Conservation (phyloP, 2,329 filamentous ascomycete species). For the Mycosphaerelloides madeirae region DNA sequence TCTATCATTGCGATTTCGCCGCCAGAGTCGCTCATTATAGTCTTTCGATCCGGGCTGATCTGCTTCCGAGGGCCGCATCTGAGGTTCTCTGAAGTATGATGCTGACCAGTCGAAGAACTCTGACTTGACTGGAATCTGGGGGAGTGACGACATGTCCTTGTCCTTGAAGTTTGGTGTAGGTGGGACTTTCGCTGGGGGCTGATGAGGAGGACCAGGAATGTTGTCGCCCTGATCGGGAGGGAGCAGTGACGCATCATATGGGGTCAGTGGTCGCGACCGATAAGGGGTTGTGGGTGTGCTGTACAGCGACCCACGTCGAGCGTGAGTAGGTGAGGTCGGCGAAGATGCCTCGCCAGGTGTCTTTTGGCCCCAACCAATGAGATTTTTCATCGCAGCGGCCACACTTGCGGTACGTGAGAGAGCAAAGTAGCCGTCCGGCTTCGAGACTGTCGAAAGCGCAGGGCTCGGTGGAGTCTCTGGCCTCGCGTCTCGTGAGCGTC, state of each 20-base stretch:
- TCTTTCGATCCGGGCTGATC: constrained; percentile 95
- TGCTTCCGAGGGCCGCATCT: constrained; percentile 94
- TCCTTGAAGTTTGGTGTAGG: constrained; percentile 70
- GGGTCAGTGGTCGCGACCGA: constrained; percentile 42
- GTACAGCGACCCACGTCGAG: constrained; percentile 22
- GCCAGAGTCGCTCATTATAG: constrained; percentile 93
- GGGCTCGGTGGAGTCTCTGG: constrained; percentile 37
- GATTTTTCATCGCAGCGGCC: constrained; percentile 59
- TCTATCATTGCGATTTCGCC: constrained; percentile 83
- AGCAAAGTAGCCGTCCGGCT: constrained; percentile 58
- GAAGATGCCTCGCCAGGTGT: constrained; percentile 21
- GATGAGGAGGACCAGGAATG: constrained; percentile 43
- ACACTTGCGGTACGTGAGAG: constrained; percentile 61
- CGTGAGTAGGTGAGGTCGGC: constrained; percentile 24
- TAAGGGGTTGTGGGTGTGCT: constrained; percentile 20
- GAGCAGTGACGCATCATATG: constrained; percentile 34
- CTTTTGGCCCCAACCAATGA: constrained; percentile 43
- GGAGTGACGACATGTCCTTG: constrained; percentile 55
- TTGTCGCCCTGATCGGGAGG: constrained; percentile 71
- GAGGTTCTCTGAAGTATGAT: constrained; percentile 93
- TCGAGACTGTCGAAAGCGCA: constrained; percentile 43
- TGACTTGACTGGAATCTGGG: constrained; percentile 71
- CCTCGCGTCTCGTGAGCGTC: constrained; percentile 48
- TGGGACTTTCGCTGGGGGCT: constrained; percentile 72
- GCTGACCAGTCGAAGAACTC: constrained; percentile 93